Evolutionary conservation across 345 rosid species (phyloP), one percentile per base, ranked within the genome.

Genomic region (Euphorbia lathyris): DNA sequence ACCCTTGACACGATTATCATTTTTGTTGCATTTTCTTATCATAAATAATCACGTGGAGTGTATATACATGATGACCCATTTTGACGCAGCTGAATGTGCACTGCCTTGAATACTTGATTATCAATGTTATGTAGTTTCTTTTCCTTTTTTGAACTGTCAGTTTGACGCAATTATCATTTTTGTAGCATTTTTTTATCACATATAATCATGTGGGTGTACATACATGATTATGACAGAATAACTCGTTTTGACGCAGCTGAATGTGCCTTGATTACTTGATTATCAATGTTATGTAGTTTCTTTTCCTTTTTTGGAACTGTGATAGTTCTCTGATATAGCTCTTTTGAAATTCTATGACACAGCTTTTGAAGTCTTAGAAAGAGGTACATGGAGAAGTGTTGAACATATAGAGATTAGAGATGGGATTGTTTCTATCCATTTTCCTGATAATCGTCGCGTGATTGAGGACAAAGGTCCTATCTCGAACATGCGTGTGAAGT

Each of bases 351-450:
- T 65, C 26, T 55, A 27, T 73, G 16, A 65, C 57, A 60, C 82
- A 94, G 98, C 97, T 78, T 91, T 94, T 58, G 98, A 91, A 83
- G 85, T 86, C 50, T 77, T 85, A 65, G 76, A 63, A 56, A 16
- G 26, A 3, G 89, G 88, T 30, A 84, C 93, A 45, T 89, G 97
- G 98, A 80, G 80, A 57, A 72, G 77, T 9, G 89, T 89, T 69
- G 83, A 86, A 76, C 65, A 72, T 51, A 62, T 89, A 67, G 80
- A 79, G 77, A 63, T 94, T 58, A 72, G 79, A 68, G 70, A 81
- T 63, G 98, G 97, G 48, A 52, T 36, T 59, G 72, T 87, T 83
- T 74, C 72, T 53, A 56, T 84, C 52, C 82, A 73, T 77, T 76
- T 84, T 63, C 65, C 58, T 0, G 89, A 88, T 70, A 74, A 67